A percentile compares a stretch with the other conserved stretches of the same genome.
Evolutionary conservation across 1,284 basidiomycete genomes (phyloP).

Genomic region (Pholiota adiposa): DNA sequence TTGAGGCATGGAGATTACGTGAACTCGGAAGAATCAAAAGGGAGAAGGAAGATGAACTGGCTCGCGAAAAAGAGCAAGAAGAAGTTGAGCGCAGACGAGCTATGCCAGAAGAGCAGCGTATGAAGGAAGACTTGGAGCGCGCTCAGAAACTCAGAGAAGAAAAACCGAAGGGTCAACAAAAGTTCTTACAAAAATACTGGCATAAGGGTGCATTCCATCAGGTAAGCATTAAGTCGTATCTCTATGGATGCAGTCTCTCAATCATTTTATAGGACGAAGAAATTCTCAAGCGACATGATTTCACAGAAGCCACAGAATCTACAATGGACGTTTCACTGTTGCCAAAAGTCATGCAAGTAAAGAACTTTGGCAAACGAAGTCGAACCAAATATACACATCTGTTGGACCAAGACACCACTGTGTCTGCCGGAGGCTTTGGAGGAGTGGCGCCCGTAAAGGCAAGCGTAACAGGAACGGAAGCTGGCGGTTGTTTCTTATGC

Average conservation of each 20-base stretch:
- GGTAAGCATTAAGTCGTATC: constrained; percentile 42
- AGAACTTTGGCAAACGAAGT: constrained; percentile 93
- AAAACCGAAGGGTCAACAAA: constrained; percentile 87
- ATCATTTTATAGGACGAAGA: constrained; percentile 74
- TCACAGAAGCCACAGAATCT: constrained; percentile 85
- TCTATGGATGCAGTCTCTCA: neutral
- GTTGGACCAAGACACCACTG: constrained; percentile 91
- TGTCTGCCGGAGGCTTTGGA: constrained; percentile 67
- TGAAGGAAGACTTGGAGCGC: constrained; percentile 88
- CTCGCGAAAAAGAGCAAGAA: constrained; percentile 80
- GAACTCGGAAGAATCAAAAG: constrained; percentile 91
- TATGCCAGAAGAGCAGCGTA: constrained; percentile 88
- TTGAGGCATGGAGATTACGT: constrained; percentile 94
- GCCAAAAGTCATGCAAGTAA: constrained; percentile 96
- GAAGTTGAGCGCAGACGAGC: constrained; percentile 91
- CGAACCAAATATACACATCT: constrained; percentile 96
- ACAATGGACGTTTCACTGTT: constrained; percentile 86
- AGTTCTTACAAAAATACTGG: constrained; percentile 98
- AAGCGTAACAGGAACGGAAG: constrained; percentile 59
- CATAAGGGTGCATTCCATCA: constrained; percentile 99
- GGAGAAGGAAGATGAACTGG: constrained; percentile 85
- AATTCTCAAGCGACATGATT: constrained; percentile 85
- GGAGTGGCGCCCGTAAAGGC: constrained; percentile 58
- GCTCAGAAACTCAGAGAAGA: constrained; percentile 82
- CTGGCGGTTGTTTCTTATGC: constrained; percentile 86